Conservation (phyloP, 2,329 filamentous ascomycete species). For the Trichophyton rubrum region DNA sequence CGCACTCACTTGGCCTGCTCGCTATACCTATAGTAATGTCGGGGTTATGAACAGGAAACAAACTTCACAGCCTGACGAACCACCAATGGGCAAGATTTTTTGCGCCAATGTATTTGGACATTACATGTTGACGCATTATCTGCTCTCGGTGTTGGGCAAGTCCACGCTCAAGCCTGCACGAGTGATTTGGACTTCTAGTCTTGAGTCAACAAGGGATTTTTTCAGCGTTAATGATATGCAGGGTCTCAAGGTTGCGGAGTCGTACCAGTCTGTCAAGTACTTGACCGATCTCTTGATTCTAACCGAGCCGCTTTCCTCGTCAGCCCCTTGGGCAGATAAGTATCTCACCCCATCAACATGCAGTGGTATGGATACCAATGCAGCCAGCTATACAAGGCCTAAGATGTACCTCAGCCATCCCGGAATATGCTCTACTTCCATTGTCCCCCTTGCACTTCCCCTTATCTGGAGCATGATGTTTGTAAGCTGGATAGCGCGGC, state of each 20-base stretch:
- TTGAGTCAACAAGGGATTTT: slow-evolving; percentile 51
- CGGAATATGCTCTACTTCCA: slow-evolving; percentile 69
- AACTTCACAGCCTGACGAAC: slow-evolving; percentile 36
- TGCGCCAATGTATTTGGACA: slow-evolving; percentile 91
- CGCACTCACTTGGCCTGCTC: slow-evolving; percentile 58
- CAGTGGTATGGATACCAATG: slow-evolving; percentile 21
- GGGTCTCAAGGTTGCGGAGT: slow-evolving; percentile 46
- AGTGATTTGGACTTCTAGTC: slow-evolving; percentile 75
- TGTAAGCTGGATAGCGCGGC: slow-evolving; percentile 58
- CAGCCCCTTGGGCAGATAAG: slow-evolving; percentile 42
- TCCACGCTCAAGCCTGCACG: slow-evolving; percentile 41
- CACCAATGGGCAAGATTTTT: slow-evolving; percentile 67
- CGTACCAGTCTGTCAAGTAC: slow-evolving; percentile 82
- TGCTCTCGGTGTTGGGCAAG: slow-evolving; percentile 57
- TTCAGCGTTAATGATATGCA: slow-evolving; percentile 65
- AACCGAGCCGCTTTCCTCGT: slow-evolving; percentile 55
- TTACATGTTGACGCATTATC: slow-evolving; percentile 72
- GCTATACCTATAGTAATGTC: slow-evolving; percentile 54
- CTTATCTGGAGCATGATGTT: slow-evolving; percentile 57
- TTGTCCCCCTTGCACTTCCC: slow-evolving; percentile 61
- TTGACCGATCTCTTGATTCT: slow-evolving; percentile 74
- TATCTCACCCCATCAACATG: slow-evolving; percentile 37
- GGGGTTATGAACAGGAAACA: slow-evolving; percentile 46
- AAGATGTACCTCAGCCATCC: slow-evolving; percentile 72
- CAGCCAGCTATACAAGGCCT: slow-evolving; percentile 33